Conservation (phyloP, 257 asterid species). For the Voacanga thouarsii region DNA sequence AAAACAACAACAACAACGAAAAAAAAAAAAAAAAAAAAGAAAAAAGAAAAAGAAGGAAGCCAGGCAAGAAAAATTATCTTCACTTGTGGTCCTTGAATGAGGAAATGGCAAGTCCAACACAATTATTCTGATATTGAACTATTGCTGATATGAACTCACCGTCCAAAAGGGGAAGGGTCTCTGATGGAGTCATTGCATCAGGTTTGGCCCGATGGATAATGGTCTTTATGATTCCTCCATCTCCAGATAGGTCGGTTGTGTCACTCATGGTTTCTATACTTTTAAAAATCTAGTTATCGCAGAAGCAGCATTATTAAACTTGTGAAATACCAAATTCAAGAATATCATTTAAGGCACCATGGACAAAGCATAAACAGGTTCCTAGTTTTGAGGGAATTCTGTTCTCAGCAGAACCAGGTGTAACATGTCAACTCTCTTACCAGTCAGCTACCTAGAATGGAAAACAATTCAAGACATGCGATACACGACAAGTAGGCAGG, state of each 20-base stretch:
- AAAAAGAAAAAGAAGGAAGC: too few relatives aligned
- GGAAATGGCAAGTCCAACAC: conserved; percentile 1
- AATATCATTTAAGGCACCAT: conserved; percentile 1
- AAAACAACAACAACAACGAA: too few relatives aligned
- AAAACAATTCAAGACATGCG: neutral
- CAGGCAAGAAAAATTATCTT: neutral
- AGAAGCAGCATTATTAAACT: neutral
- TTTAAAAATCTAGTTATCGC: conserved; percentile 30
- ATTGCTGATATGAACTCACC: conserved; percentile 41
- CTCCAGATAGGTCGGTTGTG: conserved; percentile 78
- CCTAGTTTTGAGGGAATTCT: neutral
- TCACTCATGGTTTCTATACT: conserved; percentile 53
- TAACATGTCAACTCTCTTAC: too few relatives aligned
- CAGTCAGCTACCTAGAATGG: neutral
- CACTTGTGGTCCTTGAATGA: neutral
- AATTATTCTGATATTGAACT: neutral
- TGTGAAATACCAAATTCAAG: neutral
- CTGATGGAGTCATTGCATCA: conserved; percentile 83
- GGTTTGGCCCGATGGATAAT: conserved; percentile 64
- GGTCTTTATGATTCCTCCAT: conserved; percentile 90
- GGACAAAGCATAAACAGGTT: neutral
- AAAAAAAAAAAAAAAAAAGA: too few relatives aligned
- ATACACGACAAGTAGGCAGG: neutral
- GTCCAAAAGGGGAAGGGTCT: conserved; percentile 80
- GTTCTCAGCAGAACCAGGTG: neutral